A percentile compares a stretch with the other conserved stretches of the same genome.
phyloP scores from a whole-genome alignment of 2,329 filamentous ascomycete species.

The Aspergillus sp. region DNA sequence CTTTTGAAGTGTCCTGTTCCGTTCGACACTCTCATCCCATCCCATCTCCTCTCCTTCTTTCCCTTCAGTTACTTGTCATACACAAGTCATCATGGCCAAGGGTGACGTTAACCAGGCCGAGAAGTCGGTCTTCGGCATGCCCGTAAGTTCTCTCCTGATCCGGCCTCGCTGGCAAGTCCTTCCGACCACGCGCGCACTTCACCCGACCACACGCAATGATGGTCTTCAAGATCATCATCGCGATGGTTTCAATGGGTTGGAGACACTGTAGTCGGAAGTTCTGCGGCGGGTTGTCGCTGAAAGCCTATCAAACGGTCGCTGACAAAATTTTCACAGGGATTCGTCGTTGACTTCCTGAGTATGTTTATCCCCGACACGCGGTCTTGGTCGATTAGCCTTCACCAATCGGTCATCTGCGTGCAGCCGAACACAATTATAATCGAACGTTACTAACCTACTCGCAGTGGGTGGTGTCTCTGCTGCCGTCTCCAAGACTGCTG shows the following conservation, averaged over 20 bases:
- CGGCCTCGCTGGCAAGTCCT: constrained; percentile 13
- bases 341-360: constrained; percentile 99
- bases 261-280: constrained; percentile 2
- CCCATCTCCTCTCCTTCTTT: constrained; percentile 39
- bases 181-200: constrained; percentile 10
- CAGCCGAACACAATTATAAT: neutral
- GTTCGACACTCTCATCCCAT: constrained; percentile 30
- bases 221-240: neutral
- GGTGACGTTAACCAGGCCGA: constrained; percentile 51
- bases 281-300: neutral
- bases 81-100: constrained; percentile 47
- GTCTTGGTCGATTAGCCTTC: constrained; percentile 4
- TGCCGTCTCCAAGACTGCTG: constrained; percentile 99
- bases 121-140: constrained; percentile 56
- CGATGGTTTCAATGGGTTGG: neutral
- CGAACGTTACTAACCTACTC: constrained; percentile 44
- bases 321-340: constrained; percentile 61
- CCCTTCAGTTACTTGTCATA: constrained; percentile 41
- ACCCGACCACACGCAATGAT: neutral
- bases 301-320: constrained; percentile 18
- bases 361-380: constrained; percentile 52
- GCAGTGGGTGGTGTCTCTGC: constrained; percentile 99
- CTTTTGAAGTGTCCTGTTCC: constrained; percentile 30
- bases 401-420: neutral
- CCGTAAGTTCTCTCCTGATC: constrained; percentile 38